phyloP scores from a whole-genome alignment of 1,284 basidiomycete species.

The Athelia psychrophila region DNA sequence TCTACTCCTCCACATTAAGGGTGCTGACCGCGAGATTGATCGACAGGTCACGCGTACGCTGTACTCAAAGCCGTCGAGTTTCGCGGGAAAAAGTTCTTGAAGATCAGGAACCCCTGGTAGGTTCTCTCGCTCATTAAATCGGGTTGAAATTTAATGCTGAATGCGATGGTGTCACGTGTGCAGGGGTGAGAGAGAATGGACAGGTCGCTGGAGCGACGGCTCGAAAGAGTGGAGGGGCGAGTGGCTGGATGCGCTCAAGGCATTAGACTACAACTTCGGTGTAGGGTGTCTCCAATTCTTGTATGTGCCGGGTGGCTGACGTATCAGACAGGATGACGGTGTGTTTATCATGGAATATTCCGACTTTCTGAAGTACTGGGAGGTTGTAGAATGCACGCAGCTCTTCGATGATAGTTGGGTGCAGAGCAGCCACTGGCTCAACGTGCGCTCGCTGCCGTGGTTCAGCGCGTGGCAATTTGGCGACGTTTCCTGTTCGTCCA shows the following conservation, averaged over 20 bases:
- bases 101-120: conserved; percentile 55
- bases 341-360: conserved; percentile 56
- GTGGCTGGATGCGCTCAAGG: conserved; percentile 38
- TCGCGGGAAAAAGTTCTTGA: conserved; percentile 46
- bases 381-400: conserved; percentile 40
- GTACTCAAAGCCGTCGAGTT: conserved; percentile 46
- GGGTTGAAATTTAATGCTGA: too few relatives aligned
- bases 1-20: too few relatives aligned
- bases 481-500: conserved; percentile 44
- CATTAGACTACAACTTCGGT: conserved; percentile 40
- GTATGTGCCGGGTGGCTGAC: neutral
- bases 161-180: too few relatives aligned
- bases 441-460: conserved; percentile 31
- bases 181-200: conserved; percentile 50
- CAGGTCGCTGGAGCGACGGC: conserved; percentile 50
- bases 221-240: conserved; percentile 49
- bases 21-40: conserved; percentile 34
- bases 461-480: conserved; percentile 44
- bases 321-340: conserved; percentile 26
- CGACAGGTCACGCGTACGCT: conserved; percentile 46
- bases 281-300: conserved; percentile 24
- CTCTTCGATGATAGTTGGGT: conserved; percentile 48
- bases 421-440: conserved; percentile 46
- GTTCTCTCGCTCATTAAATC: too few relatives aligned
- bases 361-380: conserved; percentile 49